Base-by-base conservation (phyloP, 768 basidiomycete species). In the Amylocystis lapponica region DNA sequence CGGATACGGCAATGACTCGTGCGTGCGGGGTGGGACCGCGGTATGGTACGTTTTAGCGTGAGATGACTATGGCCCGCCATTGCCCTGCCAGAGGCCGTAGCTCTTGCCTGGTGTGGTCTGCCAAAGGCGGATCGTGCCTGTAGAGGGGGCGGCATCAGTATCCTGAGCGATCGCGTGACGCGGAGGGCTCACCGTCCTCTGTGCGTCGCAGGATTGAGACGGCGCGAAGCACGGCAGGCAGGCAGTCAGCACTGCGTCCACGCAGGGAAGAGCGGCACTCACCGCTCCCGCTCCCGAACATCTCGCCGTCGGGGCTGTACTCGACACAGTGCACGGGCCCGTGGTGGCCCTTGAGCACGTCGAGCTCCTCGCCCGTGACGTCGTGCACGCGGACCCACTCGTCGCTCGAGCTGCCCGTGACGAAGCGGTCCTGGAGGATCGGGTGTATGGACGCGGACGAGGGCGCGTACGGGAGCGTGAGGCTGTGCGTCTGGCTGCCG, bases 341-440 rank as follows among this genome's bases (percentile, higher is more conserved):
- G 60, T 98, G 96, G 58, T 98, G 96, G 4, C 95, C 95, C 64
- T 96, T 95, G 45, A 93, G 74, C 23, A 96, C 77, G 45, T 97
- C 95, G 50, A 78, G 67, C 67, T 99, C 94, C 62, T 85, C 82
- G 2, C 95, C 96, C 25, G 86, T 78, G 58, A 94, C 81, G 13
- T 85, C 86, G 60, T 98, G 92, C 23, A 97, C 80, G 27, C 95
- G 76, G 34, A 99, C 93, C 96, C 96, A 98, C 55, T 97, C 93
- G 62, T 99, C 96, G 12, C 75, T 78, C 39, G 76, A 72, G 52
- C 82, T 89, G 30, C 96, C 96, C 0, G 91, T 92, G 44, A 98
- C 86, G 65, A 97, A 98, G 38, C 90, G 78, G 59, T 95, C 87
- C 57, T 88, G 81, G 34, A 77, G 67, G 50, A 85, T 76, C 3